Evolutionary conservation across 2,329 filamentous ascomycete species (phyloP).

Genomic region (Pseudocercospora vitis): DNA sequence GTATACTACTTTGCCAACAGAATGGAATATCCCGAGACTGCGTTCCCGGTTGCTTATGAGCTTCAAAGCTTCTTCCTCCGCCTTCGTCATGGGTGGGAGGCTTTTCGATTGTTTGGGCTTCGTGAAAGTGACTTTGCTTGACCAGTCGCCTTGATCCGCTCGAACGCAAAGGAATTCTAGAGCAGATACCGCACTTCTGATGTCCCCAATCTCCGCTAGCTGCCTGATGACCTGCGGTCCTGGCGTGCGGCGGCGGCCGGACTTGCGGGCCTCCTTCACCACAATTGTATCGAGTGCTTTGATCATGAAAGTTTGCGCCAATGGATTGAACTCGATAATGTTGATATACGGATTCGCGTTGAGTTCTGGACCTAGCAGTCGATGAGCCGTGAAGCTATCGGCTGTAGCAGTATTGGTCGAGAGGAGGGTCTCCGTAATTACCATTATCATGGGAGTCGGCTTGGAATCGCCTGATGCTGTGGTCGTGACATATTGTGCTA

Average conservation of each 20-base stretch:
- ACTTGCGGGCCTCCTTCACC: constrained; percentile 79
- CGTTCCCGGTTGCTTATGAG: constrained; percentile 83
- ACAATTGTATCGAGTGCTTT: constrained; percentile 83
- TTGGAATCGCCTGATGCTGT: constrained; percentile 15
- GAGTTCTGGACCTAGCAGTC: constrained; percentile 83
- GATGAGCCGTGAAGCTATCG: constrained; percentile 90
- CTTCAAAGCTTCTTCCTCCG: constrained; percentile 76
- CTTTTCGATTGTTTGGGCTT: constrained; percentile 65
- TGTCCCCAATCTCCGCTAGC: constrained; percentile 84
- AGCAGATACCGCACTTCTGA: constrained; percentile 87
- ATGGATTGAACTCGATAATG: constrained; percentile 87
- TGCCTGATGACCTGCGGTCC: constrained; percentile 75
- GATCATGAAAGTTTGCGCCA: constrained; percentile 79
- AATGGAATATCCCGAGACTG: constrained; percentile 91
- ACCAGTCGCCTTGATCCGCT: constrained; percentile 73
- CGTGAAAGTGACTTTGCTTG: constrained; percentile 68
- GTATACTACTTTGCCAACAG: constrained; percentile 92
- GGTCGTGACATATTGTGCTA: constrained; percentile 72
- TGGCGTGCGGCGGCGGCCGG: constrained; percentile 71
- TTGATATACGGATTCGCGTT: constrained; percentile 75
- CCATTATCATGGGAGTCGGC: constrained; percentile 70
- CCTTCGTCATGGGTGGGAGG: constrained; percentile 64
- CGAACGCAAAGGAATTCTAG: constrained; percentile 89
- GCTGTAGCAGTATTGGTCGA: constrained; percentile 81
- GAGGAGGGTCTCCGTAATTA: constrained; percentile 87